Base-by-base conservation (phyloP, 352 stramenopile genomes). In the Globisporangium rhizosaccharum region DNA sequence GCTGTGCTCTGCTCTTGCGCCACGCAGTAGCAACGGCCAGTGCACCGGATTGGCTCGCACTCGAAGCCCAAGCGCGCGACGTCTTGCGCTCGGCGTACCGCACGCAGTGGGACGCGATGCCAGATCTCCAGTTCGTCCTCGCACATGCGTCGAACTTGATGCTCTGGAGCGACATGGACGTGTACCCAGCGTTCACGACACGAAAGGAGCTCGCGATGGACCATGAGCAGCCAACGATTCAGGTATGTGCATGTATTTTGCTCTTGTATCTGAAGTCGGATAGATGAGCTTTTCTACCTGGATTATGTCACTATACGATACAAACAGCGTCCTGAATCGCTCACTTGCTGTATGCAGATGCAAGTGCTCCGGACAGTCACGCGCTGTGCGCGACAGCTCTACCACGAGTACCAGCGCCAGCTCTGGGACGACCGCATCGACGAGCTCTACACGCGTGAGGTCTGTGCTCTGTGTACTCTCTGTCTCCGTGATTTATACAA, bases 321-420 rank as follows among this genome's bases (percentile, higher is more conserved):
- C 28, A 7, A 33, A 33, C 28, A 33, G 28, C 10, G 36, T 28
- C 6, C 33, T 20, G 15, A 20, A 18, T 20, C 3, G 0, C 26
- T 44, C 4, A 1, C 62, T 14, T 37, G 25, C 46, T 56, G 11
- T 42, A 2, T 56, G 36, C 65, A 87, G 80, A 91, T 87, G 82
- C 80, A 90, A 76, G 71, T 92, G 20, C 70, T 87, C 49, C 78
- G 82, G 1, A 83, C 78, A 2, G 72, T 88, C 10, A 73, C 86
- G 11, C 56, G 85, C 2, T 88, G 79, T 36, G 82, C 82, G 0
- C 62, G 79, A 26, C 68, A 73, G 5, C 51, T 92, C 3, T 94
- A 72, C 47, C 79, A 89, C 26, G 82, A 94, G 54, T 92, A 94
- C 49, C 85, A 94, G 65, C 75, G 82, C 0, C 73, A 84, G 51